Conservation (phyloP, 2,329 filamentous ascomycete genomes). For the Phoma sp. region DNA sequence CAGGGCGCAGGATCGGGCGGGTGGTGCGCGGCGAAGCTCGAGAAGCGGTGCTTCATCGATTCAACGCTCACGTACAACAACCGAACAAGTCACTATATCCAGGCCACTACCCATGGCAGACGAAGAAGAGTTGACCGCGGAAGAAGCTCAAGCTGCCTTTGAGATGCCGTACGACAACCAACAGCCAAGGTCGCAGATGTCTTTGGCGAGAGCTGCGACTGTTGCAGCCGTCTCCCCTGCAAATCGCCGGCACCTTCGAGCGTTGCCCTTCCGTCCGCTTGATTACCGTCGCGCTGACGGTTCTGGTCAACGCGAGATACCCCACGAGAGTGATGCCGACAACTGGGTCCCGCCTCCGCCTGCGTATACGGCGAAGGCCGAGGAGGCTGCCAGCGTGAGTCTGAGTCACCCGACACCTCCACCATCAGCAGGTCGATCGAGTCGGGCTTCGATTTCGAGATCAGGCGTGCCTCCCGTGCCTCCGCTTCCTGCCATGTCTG, state of each 20-base stretch:
- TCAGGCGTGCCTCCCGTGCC: slow-evolving; percentile 9
- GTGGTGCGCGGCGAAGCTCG: slow-evolving; percentile 35
- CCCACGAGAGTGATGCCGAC: slow-evolving; percentile 86
- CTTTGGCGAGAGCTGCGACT: slow-evolving; percentile 52
- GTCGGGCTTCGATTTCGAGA: slow-evolving; percentile 12
- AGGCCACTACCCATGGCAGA: slow-evolving; percentile 29
- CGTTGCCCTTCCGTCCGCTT: slow-evolving; percentile 59
- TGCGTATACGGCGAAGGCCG: slow-evolving; percentile 72
- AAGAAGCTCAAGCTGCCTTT: slow-evolving; percentile 47
- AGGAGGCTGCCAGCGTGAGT: slow-evolving; percentile 47
- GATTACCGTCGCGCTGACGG: slow-evolving; percentile 74
- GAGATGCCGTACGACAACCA: slow-evolving; percentile 51
- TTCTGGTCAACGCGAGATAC: slow-evolving; percentile 66
- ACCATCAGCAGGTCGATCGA: slow-evolving; percentile 22
- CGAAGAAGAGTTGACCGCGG: slow-evolving; percentile 42
- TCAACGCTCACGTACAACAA: slow-evolving; percentile 39
- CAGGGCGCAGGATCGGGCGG: slow-evolving; percentile 38
- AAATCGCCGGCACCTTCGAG: slow-evolving; percentile 70
- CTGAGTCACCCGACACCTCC: slow-evolving; percentile 44
- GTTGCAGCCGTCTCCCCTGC: slow-evolving; percentile 70
- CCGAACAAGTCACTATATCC: slow-evolving; percentile 23
- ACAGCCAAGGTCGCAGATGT: slow-evolving; percentile 49
- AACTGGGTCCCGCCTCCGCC: slow-evolving; percentile 88
- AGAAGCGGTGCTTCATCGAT: slow-evolving; percentile 33
- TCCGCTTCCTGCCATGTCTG: slow-evolving; percentile 33